Evolutionary conservation across 1,284 basidiomycete species (phyloP), one percentile per base, ranked within the genome.

Genomic region (Tilletia horrida): DNA sequence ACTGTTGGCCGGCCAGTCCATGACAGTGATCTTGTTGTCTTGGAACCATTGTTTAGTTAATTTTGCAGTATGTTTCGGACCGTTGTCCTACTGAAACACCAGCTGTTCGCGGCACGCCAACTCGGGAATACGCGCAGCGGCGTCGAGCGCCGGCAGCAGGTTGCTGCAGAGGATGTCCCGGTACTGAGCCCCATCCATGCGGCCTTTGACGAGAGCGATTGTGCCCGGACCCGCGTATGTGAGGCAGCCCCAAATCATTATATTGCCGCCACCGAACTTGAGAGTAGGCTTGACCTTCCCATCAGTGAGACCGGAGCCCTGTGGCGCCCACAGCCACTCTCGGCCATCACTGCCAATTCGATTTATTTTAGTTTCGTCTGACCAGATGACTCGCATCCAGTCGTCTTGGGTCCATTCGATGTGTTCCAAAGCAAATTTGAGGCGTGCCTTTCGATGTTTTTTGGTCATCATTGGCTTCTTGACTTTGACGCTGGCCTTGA

Each of bases 41-140:
- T 77, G 45, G 63, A 83, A 76, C 77, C 76, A 71, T 29, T 66
- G 35, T 43, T 63, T 59, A 6, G 64, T 55, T 27, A 35, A 35
- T 21, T 62, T 63, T 11, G 71, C 69, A 4, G 64, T 72, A 57
- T 84, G 79, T 65, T 83, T 83, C 23, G 81, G 74, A 69, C 82
- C 72, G 59, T 71, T 72, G 68, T 83, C 82, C 66, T 83, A 82
- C 71, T 83, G 79, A 69, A 83, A 83, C 64, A 81, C 76, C 63
- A 76, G 66, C 31, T 79, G 67, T 9, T 48, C 18, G 45, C 45
- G 45, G 16, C 21, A 4, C 4, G 62, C 66, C 23, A 50, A 18
- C 25, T 25, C 21, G 42, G 62, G 55, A 3, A 25, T 18, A 16
- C 68, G 67, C 8, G 62, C 62, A n/a, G 71, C 70, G 9, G 71